phyloP scores from a whole-genome alignment of 208 protist genomes.

The Leishmania aethiopica region DNA sequence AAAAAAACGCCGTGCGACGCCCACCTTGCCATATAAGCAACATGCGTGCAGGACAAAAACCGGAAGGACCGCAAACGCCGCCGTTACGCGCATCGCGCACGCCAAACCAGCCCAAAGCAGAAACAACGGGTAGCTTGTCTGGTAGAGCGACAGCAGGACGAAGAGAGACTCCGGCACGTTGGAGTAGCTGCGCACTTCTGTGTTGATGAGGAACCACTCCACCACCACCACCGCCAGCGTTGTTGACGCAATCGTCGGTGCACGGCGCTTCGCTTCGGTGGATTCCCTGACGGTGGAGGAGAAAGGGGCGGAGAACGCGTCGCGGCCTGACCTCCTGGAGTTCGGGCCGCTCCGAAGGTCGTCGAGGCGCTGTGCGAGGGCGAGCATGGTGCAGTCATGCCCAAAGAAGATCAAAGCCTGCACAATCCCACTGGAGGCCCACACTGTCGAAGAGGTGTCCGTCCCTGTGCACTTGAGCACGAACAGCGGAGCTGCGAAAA shows the following conservation, averaged over 20 bases:
- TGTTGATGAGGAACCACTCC: slow-evolving; percentile 66
- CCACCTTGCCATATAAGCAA: slow-evolving; percentile 19
- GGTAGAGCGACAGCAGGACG: slow-evolving; percentile 54
- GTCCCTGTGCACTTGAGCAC: slow-evolving; percentile 50
- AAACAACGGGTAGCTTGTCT: slow-evolving; percentile 49
- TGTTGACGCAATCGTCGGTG: slow-evolving; percentile 21
- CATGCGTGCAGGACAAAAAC: slow-evolving; percentile 45
- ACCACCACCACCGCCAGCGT: slow-evolving; percentile 33
- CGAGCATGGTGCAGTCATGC: slow-evolving; percentile 47
- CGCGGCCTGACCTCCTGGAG: neutral
- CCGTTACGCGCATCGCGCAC: slow-evolving; percentile 66
- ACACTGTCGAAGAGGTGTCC: slow-evolving; percentile 63
- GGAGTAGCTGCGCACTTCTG: slow-evolving; percentile 66
- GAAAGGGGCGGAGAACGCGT: neutral
- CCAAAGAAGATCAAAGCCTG: slow-evolving; percentile 46
- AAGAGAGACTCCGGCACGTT: slow-evolving; percentile 78
- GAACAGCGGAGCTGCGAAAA: slow-evolving; percentile 61
- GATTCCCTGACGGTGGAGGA: neutral
- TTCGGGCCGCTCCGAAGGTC: neutral
- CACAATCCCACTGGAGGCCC: slow-evolving; percentile 42
- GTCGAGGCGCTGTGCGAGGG: slow-evolving; percentile 38
- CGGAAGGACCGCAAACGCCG: slow-evolving; percentile 55
- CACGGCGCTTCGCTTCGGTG: neutral
- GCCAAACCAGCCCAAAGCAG: slow-evolving; percentile 62
- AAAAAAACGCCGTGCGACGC: slow-evolving; percentile 11